phyloP scores from a whole-genome alignment of 2,329 filamentous ascomycete genomes.

The Colletotrichum sp. region DNA sequence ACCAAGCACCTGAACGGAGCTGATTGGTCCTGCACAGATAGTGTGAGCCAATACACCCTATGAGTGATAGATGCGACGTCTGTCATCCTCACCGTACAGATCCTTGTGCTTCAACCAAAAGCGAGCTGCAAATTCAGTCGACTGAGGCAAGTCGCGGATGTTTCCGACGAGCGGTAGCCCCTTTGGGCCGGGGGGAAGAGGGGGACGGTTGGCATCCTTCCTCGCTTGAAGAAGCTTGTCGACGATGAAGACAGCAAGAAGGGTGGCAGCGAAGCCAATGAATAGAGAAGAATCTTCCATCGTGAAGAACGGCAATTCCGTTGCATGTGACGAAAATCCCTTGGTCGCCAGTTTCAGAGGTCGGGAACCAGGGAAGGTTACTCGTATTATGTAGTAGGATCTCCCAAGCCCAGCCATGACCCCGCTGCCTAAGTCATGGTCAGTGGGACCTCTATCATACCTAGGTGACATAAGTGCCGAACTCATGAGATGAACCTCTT shows the following conservation, averaged over 20 bases:
- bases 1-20: slow-evolving; percentile 39
- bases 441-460: not conserved
- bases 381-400: not conserved
- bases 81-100: slow-evolving; percentile 22
- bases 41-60: accelerated
- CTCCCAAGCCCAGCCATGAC: not conserved
- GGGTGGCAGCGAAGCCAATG: not conserved
- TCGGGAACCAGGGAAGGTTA: not conserved
- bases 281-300: not conserved
- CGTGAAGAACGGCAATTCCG: no score
- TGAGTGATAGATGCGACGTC: accelerated
- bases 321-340: not conserved
- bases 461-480: not conserved
- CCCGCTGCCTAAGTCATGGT: not conserved
- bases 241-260: not conserved
- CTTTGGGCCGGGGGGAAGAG: slow-evolving; percentile 29
- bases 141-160: slow-evolving; percentile 44
- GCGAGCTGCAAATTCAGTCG: slow-evolving; percentile 29
- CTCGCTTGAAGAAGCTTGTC: not conserved
- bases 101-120: slow-evolving; percentile 40
- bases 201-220: not conserved
- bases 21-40: slow-evolving; percentile 21
- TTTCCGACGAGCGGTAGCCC: slow-evolving; percentile 49
- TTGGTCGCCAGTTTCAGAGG: not conserved
- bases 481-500: not conserved